These are phyloP conservation scores for Graphium sp. DNA, from an alignment of 2,329 filamentous ascomycete genomes.

Conservation along the genomic window DNA sequence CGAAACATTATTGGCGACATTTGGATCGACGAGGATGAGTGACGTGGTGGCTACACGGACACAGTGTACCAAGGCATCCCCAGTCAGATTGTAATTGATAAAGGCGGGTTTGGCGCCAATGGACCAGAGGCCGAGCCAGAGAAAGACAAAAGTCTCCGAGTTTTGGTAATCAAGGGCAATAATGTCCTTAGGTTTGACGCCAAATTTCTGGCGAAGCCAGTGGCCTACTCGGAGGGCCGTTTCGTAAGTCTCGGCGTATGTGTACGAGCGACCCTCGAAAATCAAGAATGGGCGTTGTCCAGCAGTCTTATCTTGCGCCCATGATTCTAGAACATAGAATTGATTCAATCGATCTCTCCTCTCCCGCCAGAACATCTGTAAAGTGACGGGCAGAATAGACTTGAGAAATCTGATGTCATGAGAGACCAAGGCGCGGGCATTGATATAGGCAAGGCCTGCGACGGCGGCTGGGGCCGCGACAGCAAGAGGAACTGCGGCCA, in stretches of 20 bases:
- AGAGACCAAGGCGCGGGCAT: constrained; percentile 50
- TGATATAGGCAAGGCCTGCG: constrained; percentile 60
- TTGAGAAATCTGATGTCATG: constrained; percentile 49
- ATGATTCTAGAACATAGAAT: constrained; percentile 60
- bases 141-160: constrained; percentile 48
- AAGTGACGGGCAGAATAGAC: constrained; percentile 26
- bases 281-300: constrained; percentile 44
- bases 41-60: constrained; percentile 39
- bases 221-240: constrained; percentile 53
- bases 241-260: constrained; percentile 62
- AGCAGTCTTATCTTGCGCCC: constrained; percentile 33
- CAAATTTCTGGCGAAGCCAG: constrained; percentile 51
- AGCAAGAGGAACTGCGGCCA: constrained; percentile 8
- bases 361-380: constrained; percentile 27
- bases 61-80: constrained; percentile 48
- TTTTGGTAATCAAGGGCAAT: constrained; percentile 54
- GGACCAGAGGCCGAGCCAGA: constrained; percentile 46
- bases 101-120: constrained; percentile 53
- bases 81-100: constrained; percentile 54
- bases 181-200: constrained; percentile 40
- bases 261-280: constrained; percentile 52
- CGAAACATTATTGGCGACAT: constrained; percentile 34
- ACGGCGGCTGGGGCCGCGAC: constrained; percentile 43
- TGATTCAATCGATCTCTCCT: constrained; percentile 45
- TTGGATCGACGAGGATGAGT: constrained; percentile 52